Base-by-base conservation (phyloP, 2,329 filamentous ascomycete genomes). In the Cordyceps farinosa region DNA sequence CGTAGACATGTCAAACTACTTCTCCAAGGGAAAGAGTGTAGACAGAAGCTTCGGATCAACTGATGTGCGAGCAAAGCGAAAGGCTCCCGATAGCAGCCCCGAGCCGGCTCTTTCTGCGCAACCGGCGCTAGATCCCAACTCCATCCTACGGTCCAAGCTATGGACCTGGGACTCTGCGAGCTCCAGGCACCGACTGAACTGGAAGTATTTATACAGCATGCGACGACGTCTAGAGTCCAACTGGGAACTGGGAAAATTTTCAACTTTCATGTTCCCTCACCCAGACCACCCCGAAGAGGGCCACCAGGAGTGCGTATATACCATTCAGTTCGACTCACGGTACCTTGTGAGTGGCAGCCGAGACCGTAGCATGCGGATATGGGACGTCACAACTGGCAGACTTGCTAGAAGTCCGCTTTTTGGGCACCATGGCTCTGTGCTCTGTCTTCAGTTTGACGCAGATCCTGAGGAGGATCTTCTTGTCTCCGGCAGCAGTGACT, bases 371-470 rank as follows among this genome's bases (percentile, higher is more conserved):
- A 85, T 99, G 67, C 87, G 94, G 47, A 88, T 97, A 56, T 99
- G 95, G 95, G 87, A 96, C 73, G 79, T 98, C 67, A 85, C 90
- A 51, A 96, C 90, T 0, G 87, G 89, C 64, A 86, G 94, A 42
- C 80, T 97, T n/a, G 80, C 89, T 22, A 82, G 88, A 40, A 81
- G 82, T n/a, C 91, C 92, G 1, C 79, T 99, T 9, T 72, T 78
- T 5, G 93, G 90, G 3, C 95, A 99, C 73, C 78, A 76, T 11
- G 93, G 92, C 15, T 98, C 94, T 1, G 95, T 99, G 1, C 78
- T 99, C 11, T 99, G 95, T 72, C 81, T 99, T 34, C 95, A 99
- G 71, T 99, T 98, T 72, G 95, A 99, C 71, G 89, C 93, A 3
- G 87, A 89, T 58, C 90, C 91, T 0, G 86, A 90, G 15, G 91